Conservation (phyloP, 2,329 filamentous ascomycete genomes). For the Colletotrichum sp. region DNA sequence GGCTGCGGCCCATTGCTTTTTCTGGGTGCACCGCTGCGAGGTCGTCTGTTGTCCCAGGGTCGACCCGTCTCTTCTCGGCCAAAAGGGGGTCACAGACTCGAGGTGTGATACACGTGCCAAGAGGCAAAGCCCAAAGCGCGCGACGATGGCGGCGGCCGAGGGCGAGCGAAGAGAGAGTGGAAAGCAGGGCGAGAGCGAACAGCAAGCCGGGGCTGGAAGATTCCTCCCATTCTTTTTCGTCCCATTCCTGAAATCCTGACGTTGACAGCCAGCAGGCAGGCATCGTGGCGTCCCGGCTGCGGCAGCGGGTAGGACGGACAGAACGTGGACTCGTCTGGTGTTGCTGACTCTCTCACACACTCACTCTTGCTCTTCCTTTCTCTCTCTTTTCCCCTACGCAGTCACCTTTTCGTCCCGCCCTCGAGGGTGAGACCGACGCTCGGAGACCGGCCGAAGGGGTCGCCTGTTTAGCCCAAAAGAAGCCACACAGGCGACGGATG, state of each 20-base stretch:
- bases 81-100: constrained; percentile 12
- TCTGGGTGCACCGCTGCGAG: not conserved
- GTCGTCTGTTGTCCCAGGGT: constrained; percentile 2
- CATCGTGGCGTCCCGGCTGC: not conserved
- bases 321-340: constrained; percentile 8
- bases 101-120: constrained; percentile 19
- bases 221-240: not conserved
- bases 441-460: constrained; percentile 5
- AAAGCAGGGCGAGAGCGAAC: not conserved
- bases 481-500: not conserved
- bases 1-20: not conserved
- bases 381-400: not conserved
- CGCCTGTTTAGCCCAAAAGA: not conserved
- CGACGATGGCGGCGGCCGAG: not conserved
- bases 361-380: not conserved
- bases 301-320: not conserved
- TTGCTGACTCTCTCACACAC: not conserved
- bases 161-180: not conserved
- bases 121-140: not conserved
- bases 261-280: constrained; percentile 5
- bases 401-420: not conserved
- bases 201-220: not conserved
- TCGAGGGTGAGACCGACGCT: not conserved
- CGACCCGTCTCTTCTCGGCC: not conserved
- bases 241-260: constrained; percentile 11